phyloP scores from a whole-genome alignment of 2,329 filamentous ascomycete genomes.

The Dactylellina cionopaga region DNA sequence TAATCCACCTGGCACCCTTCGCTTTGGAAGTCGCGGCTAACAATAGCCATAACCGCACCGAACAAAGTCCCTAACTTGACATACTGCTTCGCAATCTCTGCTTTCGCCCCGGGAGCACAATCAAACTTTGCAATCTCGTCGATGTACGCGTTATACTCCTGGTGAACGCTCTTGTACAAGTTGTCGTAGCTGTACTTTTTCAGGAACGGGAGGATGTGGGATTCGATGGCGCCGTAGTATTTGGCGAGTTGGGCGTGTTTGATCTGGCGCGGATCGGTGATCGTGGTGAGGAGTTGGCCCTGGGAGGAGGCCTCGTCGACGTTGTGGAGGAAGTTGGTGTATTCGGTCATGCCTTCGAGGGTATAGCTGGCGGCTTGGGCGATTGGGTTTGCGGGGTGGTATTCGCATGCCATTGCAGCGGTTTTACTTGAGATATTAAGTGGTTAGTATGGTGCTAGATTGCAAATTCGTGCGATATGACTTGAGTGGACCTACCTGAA shows the following conservation, averaged over 20 bases:
- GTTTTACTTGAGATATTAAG: neutral
- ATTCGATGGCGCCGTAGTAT: neutral
- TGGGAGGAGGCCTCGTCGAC: neutral
- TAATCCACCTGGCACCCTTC: too few relatives aligned
- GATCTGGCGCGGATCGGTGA: neutral
- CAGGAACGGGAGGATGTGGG: conserved; percentile 14
- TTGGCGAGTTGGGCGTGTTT: neutral
- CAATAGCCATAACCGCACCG: too few relatives aligned
- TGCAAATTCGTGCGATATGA: too few relatives aligned
- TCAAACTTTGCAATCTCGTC: too few relatives aligned
- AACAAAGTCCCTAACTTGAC: too few relatives aligned
- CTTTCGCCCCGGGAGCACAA: too few relatives aligned
- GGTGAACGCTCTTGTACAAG: too few relatives aligned
- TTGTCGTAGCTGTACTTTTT: conserved; percentile 15
- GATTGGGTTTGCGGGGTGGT: neutral
- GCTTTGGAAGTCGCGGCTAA: too few relatives aligned
- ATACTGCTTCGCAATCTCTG: too few relatives aligned
- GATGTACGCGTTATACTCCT: too few relatives aligned
- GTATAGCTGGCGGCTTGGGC: conserved; percentile 5
- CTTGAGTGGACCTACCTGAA: too few relatives aligned
- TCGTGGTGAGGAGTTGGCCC: neutral
- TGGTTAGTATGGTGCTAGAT: too few relatives aligned
- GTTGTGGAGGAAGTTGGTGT: conserved; percentile 7
- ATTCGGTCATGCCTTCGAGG: conserved; percentile 9
- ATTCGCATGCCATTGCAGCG: neutral